A percentile compares a stretch with the other conserved stretches of the same genome.
Conservation (phyloP, 495 filamentous ascomycete genomes). For the Coniosporium apollinis region DNA sequence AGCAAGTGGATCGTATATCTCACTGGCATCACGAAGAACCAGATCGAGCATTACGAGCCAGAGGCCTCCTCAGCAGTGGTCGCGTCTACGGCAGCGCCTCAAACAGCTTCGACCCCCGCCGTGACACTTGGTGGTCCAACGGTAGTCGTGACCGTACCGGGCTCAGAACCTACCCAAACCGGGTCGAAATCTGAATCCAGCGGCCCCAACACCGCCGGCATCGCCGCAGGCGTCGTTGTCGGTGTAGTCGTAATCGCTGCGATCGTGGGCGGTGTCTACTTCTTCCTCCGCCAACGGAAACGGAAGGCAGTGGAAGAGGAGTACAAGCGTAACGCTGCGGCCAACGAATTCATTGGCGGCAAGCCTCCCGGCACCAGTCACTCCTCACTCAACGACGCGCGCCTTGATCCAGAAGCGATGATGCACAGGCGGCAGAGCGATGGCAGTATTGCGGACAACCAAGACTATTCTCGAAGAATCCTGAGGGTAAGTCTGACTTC, state of each 20-base stretch:
- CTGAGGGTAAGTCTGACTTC: conserved; percentile 50
- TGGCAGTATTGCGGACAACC: conserved; percentile 94
- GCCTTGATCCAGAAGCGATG: conserved; percentile 77
- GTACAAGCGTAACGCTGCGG: conserved; percentile 55
- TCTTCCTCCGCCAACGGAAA: conserved; percentile 59
- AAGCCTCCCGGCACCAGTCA: conserved; percentile 40
- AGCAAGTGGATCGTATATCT: conserved; percentile 32
- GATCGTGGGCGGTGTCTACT: conserved; percentile 48
- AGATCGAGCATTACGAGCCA: conserved; percentile 8
- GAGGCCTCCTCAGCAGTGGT: background rate
- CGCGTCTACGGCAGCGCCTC: background rate
- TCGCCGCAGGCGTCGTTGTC: conserved; percentile 79
- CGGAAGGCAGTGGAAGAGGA: conserved; percentile 63
- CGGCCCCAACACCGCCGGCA: conserved; percentile 49
- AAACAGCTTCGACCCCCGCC: background rate
- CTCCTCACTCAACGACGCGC: conserved; percentile 55
- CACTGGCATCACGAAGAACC: conserved; percentile 25
- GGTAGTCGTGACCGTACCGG: conserved; percentile 16
- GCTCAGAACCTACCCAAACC: conserved; percentile 9
- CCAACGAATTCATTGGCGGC: conserved; percentile 46
- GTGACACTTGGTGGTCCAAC: conserved; percentile 19
- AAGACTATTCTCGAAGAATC: conserved; percentile 92
- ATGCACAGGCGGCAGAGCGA: conserved; percentile 77
- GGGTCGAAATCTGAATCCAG: conserved; percentile 11
- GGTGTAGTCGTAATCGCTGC: conserved; percentile 55